phyloP scores from a whole-genome alignment of 106 monocot genomes.

The Triglochin maritima region DNA sequence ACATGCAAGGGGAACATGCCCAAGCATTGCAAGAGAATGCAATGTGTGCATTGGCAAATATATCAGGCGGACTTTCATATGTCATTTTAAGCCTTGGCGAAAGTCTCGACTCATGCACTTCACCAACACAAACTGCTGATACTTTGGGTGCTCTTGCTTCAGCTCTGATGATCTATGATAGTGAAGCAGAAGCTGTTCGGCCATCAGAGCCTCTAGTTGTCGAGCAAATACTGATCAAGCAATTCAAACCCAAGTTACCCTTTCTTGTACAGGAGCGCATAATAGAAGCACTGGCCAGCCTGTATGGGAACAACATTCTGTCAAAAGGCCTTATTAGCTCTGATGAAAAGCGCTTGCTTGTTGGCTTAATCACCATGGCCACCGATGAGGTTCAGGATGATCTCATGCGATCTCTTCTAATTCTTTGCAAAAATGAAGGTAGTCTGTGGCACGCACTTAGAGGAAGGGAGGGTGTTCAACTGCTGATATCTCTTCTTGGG shows the following conservation, averaged over 20 bases:
- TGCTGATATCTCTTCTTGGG: conserved; percentile 94
- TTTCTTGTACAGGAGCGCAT: conserved; percentile 91
- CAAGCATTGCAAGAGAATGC: conserved; percentile 97
- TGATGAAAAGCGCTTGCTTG: conserved; percentile 88
- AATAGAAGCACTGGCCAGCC: conserved; percentile 92
- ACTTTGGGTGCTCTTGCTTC: conserved; percentile 75
- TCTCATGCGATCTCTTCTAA: conserved; percentile 64
- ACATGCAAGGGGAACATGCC: conserved; percentile 97
- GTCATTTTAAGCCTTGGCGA: conserved; percentile 88
- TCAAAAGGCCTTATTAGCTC: conserved; percentile 45
- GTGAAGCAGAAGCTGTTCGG: conserved; percentile 70
- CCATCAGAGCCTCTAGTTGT: conserved; percentile 65
- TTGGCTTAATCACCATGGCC: conserved; percentile 95
- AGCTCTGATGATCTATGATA: conserved; percentile 96
- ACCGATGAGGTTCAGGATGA: conserved; percentile 74
- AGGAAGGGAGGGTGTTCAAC: conserved; percentile 87
- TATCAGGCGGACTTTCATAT: conserved; percentile 91
- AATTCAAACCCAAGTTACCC: conserved; percentile 56
- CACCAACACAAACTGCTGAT: no score
- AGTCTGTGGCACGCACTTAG: conserved; percentile 83
- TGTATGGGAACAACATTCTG: conserved; percentile 79
- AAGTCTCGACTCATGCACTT: no score
- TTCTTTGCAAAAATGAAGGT: conserved; percentile 60
- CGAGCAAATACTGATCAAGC: conserved; percentile 73
- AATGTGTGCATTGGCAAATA: conserved; percentile 97